A percentile compares a stretch with the other conserved stretches of the same genome.
phyloP scores from a whole-genome alignment of 1,284 basidiomycete genomes.

The Melampsora larici-populina region DNA sequence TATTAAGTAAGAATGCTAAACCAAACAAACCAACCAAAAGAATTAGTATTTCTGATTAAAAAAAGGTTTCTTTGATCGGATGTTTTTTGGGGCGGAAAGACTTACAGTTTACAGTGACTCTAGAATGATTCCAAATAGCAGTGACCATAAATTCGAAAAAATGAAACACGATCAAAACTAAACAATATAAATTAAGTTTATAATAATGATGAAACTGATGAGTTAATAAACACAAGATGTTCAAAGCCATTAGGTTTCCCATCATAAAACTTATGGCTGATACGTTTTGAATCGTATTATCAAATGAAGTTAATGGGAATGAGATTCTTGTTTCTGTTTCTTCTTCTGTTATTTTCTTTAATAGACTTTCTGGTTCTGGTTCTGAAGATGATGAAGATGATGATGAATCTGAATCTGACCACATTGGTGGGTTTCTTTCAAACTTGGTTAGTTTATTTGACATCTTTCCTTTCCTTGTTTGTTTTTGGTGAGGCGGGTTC shows the following conservation, averaged over 20 bases:
- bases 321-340: not conserved
- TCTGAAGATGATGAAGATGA: no score
- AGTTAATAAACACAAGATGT: not conserved
- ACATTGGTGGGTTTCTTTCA: not conserved
- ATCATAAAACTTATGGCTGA: slow-evolving; percentile 24
- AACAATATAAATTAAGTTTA: not conserved
- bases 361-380: not conserved
- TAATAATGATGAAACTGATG: not conserved
- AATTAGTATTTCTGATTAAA: not conserved
- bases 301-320: slow-evolving; percentile 30
- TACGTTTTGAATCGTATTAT: slow-evolving; percentile 39
- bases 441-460: not conserved
- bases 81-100: no score
- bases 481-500: no score
- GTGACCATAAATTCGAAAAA: slow-evolving; percentile 39
- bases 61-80: no score
- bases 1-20: slow-evolving; percentile 38
- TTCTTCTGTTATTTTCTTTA: not conserved
- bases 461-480: not conserved
- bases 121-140: slow-evolving; percentile 36
- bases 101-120: slow-evolving; percentile 36
- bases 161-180: slow-evolving; percentile 26
- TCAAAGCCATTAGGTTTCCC: slow-evolving; percentile 4
- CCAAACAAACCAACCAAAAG: not conserved
- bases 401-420: not conserved